These are phyloP conservation scores for Termitomyces sp. DNA, from an alignment of 768 basidiomycete species.

Conservation along the genomic window DNA sequence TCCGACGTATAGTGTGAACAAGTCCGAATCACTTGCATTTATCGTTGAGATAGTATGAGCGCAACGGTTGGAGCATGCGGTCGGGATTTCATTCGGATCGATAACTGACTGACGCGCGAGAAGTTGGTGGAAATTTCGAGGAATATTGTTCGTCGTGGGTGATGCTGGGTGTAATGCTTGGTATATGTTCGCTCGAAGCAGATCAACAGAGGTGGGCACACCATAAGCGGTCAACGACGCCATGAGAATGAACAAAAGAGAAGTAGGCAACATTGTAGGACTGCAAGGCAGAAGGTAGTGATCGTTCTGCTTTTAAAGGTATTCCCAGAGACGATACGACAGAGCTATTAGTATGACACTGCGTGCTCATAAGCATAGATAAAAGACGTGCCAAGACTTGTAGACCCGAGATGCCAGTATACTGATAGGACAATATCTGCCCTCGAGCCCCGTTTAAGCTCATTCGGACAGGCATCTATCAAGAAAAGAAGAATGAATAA, in stretches of 20 bases:
- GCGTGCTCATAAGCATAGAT: neutral
- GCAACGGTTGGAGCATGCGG: constrained; percentile 2
- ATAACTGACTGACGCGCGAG: constrained; percentile 2
- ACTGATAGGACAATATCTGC: neutral
- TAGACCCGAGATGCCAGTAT: neutral
- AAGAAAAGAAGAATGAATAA: neutral
- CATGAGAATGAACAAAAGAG: neutral
- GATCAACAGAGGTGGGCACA: neutral
- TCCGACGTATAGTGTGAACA: no score
- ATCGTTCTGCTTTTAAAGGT: neutral
- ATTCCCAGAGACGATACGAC: neutral
- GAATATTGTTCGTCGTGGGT: neutral
- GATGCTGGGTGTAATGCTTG: neutral
- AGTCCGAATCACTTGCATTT: neutral
- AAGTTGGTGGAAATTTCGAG: constrained; percentile 5
- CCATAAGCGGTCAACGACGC: neutral
- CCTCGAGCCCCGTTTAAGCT: neutral
- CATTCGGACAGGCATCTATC: neutral
- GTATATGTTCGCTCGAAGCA: neutral
- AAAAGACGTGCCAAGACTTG: neutral
- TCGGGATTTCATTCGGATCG: constrained; percentile 6
- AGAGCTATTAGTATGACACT: neutral
- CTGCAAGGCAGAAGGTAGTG: neutral
- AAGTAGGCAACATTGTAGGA: neutral
- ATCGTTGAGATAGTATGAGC: neutral